Evolutionary conservation across 139 green algal species (phyloP).

Genomic region (Desmodesmus armatus): DNA sequence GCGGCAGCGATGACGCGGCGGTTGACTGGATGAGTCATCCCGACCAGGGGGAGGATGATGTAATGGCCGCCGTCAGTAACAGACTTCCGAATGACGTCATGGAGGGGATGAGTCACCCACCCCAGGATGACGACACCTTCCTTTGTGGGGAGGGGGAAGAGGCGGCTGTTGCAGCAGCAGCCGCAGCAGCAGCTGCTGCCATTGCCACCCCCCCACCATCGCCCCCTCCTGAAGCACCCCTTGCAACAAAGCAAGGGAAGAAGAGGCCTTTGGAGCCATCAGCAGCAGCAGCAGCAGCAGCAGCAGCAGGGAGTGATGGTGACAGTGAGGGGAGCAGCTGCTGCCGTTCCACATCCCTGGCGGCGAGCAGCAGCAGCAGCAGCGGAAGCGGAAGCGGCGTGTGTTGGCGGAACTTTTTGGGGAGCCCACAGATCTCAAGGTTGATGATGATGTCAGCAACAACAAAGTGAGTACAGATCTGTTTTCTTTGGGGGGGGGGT

Average conservation of each 20-base stretch:
- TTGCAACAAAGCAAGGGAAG: background rate
- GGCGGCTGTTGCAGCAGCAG: too few relatives aligned
- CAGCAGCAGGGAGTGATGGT: constrained; percentile 16
- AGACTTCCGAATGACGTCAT: too few relatives aligned
- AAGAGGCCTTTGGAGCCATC: background rate
- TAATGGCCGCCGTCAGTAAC: too few relatives aligned
- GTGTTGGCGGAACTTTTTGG: background rate
- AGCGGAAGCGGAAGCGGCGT: background rate
- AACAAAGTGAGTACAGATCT: background rate
- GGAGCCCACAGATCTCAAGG: background rate
- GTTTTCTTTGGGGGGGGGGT: too few relatives aligned
- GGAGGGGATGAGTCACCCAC: too few relatives aligned
- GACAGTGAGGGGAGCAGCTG: background rate
- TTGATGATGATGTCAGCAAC: background rate
- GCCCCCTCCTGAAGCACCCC: background rate
- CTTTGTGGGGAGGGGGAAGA: too few relatives aligned
- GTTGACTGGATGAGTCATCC: too few relatives aligned
- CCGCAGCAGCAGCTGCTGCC: too few relatives aligned
- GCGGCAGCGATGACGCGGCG: too few relatives aligned
- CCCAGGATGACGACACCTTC: too few relatives aligned
- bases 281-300: background rate
- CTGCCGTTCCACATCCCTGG: background rate
- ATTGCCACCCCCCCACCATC: too few relatives aligned
- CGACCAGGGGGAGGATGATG: too few relatives aligned
- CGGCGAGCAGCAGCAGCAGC: background rate